A percentile compares a stretch with the other conserved stretches of the same genome.
Evolutionary conservation across 1,284 basidiomycete species (phyloP).

Genomic region (Cystobasidium sp.): DNA sequence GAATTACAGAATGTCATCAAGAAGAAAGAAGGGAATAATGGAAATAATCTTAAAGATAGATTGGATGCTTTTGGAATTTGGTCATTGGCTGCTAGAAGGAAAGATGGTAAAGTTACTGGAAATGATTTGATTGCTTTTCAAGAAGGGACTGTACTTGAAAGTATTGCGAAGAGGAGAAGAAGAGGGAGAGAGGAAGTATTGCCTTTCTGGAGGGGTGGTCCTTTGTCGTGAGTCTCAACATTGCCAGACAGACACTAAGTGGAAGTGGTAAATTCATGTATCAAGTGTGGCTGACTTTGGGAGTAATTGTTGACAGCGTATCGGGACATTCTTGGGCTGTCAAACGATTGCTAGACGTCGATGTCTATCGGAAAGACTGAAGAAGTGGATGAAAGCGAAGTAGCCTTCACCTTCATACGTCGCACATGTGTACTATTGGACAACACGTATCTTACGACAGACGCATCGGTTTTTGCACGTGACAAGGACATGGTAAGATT

Average conservation of each 20-base stretch:
- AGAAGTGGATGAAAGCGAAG: neutral
- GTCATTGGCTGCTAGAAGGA: conserved; percentile 28
- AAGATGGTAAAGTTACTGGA: conserved; percentile 39
- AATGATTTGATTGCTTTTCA: conserved; percentile 35
- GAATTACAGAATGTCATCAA: conserved; percentile 13
- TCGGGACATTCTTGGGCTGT: conserved; percentile 40
- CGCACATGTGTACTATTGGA: too few relatives aligned
- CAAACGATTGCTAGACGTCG: conserved; percentile 29
- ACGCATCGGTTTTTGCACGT: too few relatives aligned
- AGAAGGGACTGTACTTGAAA: conserved; percentile 29
- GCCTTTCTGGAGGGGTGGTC: conserved; percentile 41
- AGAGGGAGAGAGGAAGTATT: conserved; percentile 30
- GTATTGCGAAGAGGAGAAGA: conserved; percentile 24
- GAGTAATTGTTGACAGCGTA: neutral
- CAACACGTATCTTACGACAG: too few relatives aligned
- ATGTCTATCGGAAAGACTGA: conserved; percentile 34
- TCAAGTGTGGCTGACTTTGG: neutral
- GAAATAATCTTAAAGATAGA: conserved; percentile 12
- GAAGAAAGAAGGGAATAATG: neutral
- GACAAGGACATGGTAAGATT: too few relatives aligned
- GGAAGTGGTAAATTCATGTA: neutral
- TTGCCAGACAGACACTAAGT: neutral
- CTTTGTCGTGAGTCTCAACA: conserved; percentile 18
- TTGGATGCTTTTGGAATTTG: conserved; percentile 32
- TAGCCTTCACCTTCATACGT: too few relatives aligned